Conservation (phyloP, 2,329 filamentous ascomycete genomes). For the Aspergillus ochraceoroseus region DNA sequence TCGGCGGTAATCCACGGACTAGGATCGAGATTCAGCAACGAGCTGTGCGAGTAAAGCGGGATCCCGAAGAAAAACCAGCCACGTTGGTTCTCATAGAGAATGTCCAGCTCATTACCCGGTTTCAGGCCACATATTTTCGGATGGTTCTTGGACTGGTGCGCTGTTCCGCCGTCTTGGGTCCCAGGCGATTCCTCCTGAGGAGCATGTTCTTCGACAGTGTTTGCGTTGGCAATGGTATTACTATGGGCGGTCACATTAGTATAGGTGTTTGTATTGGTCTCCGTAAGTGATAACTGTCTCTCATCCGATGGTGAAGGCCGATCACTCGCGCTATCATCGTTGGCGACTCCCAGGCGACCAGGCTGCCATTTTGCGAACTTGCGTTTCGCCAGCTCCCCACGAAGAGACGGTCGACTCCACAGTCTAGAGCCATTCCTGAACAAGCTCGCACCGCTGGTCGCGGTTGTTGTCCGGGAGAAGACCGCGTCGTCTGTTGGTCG, state of each 20-base stretch:
- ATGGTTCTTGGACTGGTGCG: slow-evolving; percentile 7
- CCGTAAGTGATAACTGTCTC: slow-evolving; percentile 17
- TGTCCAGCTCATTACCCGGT: slow-evolving; percentile 60
- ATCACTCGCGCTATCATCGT: slow-evolving; percentile 19
- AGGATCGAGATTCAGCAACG: slow-evolving; percentile 80
- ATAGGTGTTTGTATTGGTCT: slow-evolving; percentile 13
- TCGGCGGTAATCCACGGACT: slow-evolving; percentile 73
- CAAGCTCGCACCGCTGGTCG: slow-evolving; percentile 2
- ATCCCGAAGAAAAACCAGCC: slow-evolving; percentile 85
- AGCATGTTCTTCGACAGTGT: slow-evolving; percentile 8
- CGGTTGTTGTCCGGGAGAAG: slow-evolving; percentile 14
- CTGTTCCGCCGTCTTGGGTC: slow-evolving; percentile 4
- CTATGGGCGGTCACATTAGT: slow-evolving; percentile 13
- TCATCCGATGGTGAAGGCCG: slow-evolving; percentile 20
- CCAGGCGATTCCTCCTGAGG: background rate
- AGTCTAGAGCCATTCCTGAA: slow-evolving; percentile 20
- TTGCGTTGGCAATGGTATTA: too few relatives aligned
- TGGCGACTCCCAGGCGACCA: slow-evolving; percentile 50
- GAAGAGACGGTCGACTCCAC: slow-evolving; percentile 32
- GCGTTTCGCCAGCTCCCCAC: slow-evolving; percentile 37
- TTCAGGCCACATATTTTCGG: slow-evolving; percentile 21
- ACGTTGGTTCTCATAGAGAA: slow-evolving; percentile 93
- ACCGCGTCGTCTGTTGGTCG: slow-evolving; percentile 22
- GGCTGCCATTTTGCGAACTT: slow-evolving; percentile 52
- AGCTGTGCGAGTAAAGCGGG: slow-evolving; percentile 80